phyloP scores from a whole-genome alignment of 352 stramenopile species.

The Phytophthora cactorum region DNA sequence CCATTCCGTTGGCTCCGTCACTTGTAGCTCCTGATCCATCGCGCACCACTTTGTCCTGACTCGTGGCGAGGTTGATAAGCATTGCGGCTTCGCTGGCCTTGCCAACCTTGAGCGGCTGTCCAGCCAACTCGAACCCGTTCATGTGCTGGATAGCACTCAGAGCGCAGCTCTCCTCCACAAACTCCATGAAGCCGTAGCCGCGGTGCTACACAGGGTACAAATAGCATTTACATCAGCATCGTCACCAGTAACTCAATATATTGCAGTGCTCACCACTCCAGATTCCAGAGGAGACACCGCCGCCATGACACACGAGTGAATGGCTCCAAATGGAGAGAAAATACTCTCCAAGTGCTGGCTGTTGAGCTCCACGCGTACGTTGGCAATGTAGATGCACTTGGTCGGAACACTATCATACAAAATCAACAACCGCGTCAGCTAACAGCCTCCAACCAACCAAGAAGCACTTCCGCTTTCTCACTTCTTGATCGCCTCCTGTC shows the following conservation, averaged over 20 bases:
- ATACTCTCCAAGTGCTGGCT: slow-evolving; percentile 85
- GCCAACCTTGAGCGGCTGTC: slow-evolving; percentile 76
- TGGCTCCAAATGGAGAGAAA: slow-evolving; percentile 76
- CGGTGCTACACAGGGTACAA: slow-evolving; percentile 47
- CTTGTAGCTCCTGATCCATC: slow-evolving; percentile 25
- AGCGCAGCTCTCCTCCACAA: slow-evolving; percentile 63
- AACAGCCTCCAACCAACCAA: background rate
- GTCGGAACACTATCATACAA: slow-evolving; percentile 52
- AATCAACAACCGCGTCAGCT: slow-evolving; percentile 10
- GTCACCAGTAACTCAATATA: background rate
- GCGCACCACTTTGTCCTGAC: slow-evolving; percentile 67
- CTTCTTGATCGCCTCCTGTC: slow-evolving; percentile 82
- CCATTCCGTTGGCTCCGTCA: background rate
- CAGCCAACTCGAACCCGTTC: slow-evolving; percentile 81
- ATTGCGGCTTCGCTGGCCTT: slow-evolving; percentile 76
- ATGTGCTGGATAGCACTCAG: slow-evolving; percentile 82
- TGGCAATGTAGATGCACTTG: slow-evolving; percentile 78
- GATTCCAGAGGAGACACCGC: slow-evolving; percentile 63
- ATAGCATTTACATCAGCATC: background rate
- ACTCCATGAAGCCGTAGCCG: slow-evolving; percentile 81
- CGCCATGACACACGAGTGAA: slow-evolving; percentile 73
- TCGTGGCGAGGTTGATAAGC: slow-evolving; percentile 69
- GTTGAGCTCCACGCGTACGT: slow-evolving; percentile 76
- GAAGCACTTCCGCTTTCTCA: slow-evolving; percentile 25
- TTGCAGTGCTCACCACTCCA: slow-evolving; percentile 40